Evolutionary conservation across 176 grass and related monocot genomes (phyloP).

Genomic region (Echinochloa phyllopogon): DNA sequence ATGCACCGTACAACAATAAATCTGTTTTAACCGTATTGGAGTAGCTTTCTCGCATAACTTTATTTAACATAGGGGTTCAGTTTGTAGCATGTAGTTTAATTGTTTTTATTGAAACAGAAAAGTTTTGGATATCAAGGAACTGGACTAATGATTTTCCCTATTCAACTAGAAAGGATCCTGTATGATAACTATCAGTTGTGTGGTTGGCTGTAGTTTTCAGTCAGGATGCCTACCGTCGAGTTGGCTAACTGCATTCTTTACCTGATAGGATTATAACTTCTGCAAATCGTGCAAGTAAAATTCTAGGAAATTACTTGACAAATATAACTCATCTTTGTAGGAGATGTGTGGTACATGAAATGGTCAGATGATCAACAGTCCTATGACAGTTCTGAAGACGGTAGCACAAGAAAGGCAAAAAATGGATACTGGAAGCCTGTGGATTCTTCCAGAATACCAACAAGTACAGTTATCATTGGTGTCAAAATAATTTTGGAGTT

Average conservation of each 20-base stretch:
- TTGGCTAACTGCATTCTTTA: background rate
- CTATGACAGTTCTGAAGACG: background rate
- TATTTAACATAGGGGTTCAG: background rate
- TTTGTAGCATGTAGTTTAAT: background rate
- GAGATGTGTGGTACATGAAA: slow-evolving; percentile 46
- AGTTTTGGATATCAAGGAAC: background rate
- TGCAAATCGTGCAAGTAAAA: background rate
- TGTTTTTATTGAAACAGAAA: background rate
- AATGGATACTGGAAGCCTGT: slow-evolving; percentile 51
- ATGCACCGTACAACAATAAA: background rate
- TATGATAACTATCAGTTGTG: background rate
- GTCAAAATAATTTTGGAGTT: slow-evolving; percentile 49
- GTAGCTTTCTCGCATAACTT: slow-evolving; percentile 2
- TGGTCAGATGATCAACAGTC: slow-evolving; percentile 11
- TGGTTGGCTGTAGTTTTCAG: background rate
- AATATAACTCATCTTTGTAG: slow-evolving; percentile 41
- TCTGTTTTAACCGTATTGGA: background rate
- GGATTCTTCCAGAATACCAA: slow-evolving; percentile 38
- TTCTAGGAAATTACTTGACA: slow-evolving; percentile 27
- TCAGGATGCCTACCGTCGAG: background rate
- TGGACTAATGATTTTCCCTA: background rate
- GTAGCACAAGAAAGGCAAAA: slow-evolving; percentile 32
- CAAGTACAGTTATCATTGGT: slow-evolving; percentile 35
- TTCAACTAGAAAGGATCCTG: background rate
- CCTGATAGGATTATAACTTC: background rate